Conservation (phyloP, 2,329 filamentous ascomycete species). For the Karstenula rhodostoma region DNA sequence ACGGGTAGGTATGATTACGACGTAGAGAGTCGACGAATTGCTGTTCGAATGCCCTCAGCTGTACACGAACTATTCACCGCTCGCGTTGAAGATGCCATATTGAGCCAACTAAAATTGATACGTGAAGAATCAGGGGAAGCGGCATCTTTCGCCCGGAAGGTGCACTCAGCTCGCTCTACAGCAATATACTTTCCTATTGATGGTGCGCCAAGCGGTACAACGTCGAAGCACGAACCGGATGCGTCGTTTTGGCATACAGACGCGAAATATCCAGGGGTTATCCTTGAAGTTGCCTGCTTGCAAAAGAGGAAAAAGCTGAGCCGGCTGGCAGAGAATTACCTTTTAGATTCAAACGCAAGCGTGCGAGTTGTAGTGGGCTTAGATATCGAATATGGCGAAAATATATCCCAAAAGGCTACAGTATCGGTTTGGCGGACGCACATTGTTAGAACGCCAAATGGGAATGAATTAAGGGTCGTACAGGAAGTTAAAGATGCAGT, state of each 20-base stretch:
- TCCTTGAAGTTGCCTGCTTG: constrained; percentile 21
- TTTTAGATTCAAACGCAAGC: constrained; percentile 27
- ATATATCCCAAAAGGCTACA: constrained; percentile 22
- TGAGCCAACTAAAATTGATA: no score
- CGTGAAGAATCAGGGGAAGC: no score
- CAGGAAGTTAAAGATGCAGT: background rate
- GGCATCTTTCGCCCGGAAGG: no score
- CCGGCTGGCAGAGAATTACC: constrained; percentile 25
- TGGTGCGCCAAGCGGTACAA: background rate
- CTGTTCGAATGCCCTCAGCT: no score
- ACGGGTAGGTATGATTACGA: no score
- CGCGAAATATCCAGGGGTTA: constrained; percentile 15
- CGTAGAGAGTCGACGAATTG: no score
- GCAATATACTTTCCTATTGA: constrained; percentile 15
- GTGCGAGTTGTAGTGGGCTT: constrained; percentile 25
- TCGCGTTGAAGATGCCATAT: no score
- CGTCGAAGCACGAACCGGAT: constrained; percentile 24
- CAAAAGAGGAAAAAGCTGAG: constrained; percentile 21
- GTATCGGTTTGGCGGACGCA: constrained; percentile 20
- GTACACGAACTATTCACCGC: no score
- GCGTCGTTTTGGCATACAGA: constrained; percentile 23
- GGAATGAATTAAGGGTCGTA: background rate
- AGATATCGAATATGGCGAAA: constrained; percentile 25
- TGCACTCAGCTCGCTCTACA: constrained; percentile 17
- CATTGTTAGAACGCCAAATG: background rate